Evolutionary conservation across 768 basidiomycete genomes (phyloP), one percentile per base, ranked within the genome.

Genomic region (Tephrocybe rancida): DNA sequence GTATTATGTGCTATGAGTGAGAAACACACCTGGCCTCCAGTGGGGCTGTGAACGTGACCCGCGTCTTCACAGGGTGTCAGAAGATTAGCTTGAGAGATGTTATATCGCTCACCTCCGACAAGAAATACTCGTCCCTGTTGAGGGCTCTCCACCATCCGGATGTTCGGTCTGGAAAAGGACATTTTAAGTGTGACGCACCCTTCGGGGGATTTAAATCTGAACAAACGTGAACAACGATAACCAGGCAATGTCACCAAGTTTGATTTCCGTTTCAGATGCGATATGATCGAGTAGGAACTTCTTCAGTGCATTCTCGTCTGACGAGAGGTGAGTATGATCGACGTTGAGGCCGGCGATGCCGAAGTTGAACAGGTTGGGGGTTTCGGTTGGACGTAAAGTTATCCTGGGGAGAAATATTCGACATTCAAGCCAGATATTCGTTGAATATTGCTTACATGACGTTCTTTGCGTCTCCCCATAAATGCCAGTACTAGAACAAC

Each of bases 91-190:
- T 37, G 51, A 1, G 42, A 22, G 34, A 11, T 4, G 10, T 34
- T 6, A 39, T 18, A 27, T 14, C 16, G 35, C 67, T 1, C 41
- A 76, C 81, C 81, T 59, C 81, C 81, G 24, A 65, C 73, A 16
- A 81, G 42, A 55, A 80, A 81, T 14, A 73, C 75, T 14, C 76
- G 67, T 1, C 78, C 79, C 5, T 58, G 47, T 14, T 65, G 55
- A 55, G 80, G 74, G 21, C 60, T 69, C 35, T 79, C 58, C 0
- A 72, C 74, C 76, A 80, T 76, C 14, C 80, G 69, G 29, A 80
- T 71, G 57, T 79, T 80, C 1, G 78, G 71, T 26, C 79, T 75
- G 39, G 8, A 3, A 35, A 18, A 5, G n/a, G n/a, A n/a, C 22
- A 21, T 55, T 39, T 24, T 26, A n/a, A 25, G n/a, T 13, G 5